Evolutionary conservation across 106 monocot genomes (phyloP), one percentile per base, ranked within the genome.

Genomic region (Apostasia shenzhenica): DNA sequence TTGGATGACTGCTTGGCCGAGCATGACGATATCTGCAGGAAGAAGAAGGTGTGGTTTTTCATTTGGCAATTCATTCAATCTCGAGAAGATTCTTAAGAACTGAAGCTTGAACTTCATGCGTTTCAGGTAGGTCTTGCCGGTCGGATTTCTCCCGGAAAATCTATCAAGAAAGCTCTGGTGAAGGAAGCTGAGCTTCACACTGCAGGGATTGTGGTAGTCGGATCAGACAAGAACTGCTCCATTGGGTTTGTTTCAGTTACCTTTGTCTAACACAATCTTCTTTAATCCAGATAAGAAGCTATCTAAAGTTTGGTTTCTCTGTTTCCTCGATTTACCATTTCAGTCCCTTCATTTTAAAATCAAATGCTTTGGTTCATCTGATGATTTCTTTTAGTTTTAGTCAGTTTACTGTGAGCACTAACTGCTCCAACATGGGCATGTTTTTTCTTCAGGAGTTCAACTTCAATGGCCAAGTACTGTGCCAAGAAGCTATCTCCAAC

Each of bases 391-490:
- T 37, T 72, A 38, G 8, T 40, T 39, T 70, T 48, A 45, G 41
- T 26, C 26, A 26, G 26, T 26, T 26, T 26, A 26, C 26, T 26
- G 26, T 26, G 26, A 26, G 26, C 26, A 26, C 26, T 26, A 26
- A 26, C 26, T 26, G 26, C 26, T 26, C 26, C 26, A 26, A 26
- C 26, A 26, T 26, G 26, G 66, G 69, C 43, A 6, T 49, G 26
- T 41, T 59, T 62, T 55, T 78, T 46, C 61, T 74, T 55, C 83
- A 95, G 95, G 78, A 73, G 89, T 6, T 79, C 81, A 45, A 52
- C 82, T 58, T 86, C 84, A 47, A 60, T 92, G 4, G 86, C 87
- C 0, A 97, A 82, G 66, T 97, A 89, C 49, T 92, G 89, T 67
- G 76, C 86, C 11, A 97, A 85, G 67, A 92, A 92, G 13, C 79